A percentile compares a stretch with the other conserved stretches of the same genome.
These are phyloP conservation scores for Alternaria gansuensis DNA, from an alignment of 2,329 filamentous ascomycete species.

Conservation along the genomic window DNA sequence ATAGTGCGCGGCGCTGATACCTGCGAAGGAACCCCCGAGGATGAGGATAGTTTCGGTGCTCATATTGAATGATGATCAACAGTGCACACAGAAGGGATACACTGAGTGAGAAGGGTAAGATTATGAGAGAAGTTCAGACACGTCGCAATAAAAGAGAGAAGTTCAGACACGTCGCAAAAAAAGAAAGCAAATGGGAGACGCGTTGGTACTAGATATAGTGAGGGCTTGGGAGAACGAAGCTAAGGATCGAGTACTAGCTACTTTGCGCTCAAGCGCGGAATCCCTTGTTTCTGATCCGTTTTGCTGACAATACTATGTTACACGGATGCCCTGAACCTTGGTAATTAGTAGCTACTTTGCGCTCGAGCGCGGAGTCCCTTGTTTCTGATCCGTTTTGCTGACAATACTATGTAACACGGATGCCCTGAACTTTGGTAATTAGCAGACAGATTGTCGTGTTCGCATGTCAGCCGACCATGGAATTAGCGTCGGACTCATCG, in stretches of 20 bases:
- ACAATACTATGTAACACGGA: background rate
- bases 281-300: constrained; percentile 10
- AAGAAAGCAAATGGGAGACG: constrained; percentile 20
- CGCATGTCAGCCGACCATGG: no score
- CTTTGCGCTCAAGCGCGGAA: constrained; percentile 10
- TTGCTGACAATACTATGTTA: background rate
- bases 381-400: constrained; percentile 13
- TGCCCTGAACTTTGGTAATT: background rate
- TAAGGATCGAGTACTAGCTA: constrained; percentile 10
- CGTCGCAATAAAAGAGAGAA: constrained; percentile 9
- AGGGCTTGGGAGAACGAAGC: constrained; percentile 9
- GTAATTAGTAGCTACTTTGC: constrained; percentile 10
- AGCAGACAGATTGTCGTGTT: no score
- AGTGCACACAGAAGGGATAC: constrained; percentile 16
- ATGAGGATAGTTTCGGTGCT: constrained; percentile 50
- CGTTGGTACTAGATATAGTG: constrained; percentile 19
- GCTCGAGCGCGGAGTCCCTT: constrained; percentile 8
- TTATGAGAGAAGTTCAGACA: constrained; percentile 15
- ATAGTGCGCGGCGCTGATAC: constrained; percentile 50
- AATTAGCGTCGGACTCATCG: no score
- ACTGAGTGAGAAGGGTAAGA: constrained; percentile 6
- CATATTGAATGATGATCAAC: constrained; percentile 31
- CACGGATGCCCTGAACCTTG: background rate
- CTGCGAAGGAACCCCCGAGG: constrained; percentile 50
- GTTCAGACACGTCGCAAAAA: constrained; percentile 15